Evolutionary conservation across 768 basidiomycete genomes (phyloP).

Genomic region (Nidularia pulvinata): DNA sequence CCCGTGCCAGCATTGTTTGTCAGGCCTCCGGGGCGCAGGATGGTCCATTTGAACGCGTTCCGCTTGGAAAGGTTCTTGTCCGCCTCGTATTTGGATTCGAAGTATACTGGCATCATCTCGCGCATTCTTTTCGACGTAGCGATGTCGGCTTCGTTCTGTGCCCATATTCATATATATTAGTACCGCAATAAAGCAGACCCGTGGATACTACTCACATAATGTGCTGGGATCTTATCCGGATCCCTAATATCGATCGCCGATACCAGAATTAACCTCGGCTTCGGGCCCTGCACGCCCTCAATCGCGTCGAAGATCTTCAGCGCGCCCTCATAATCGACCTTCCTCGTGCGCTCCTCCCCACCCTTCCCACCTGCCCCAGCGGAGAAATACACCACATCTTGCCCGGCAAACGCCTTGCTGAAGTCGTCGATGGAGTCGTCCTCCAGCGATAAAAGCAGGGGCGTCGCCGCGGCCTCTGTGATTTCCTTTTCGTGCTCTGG

Average conservation of each 20-base stretch:
- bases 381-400: conserved; percentile 44
- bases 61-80: conserved; percentile 47
- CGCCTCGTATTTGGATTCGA: conserved; percentile 50
- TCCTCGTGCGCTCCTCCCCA: conserved; percentile 49
- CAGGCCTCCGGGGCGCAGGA: conserved; percentile 66
- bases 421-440: conserved; percentile 44
- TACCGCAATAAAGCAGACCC: background rate
- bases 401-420: conserved; percentile 37
- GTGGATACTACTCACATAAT: conserved; percentile 39
- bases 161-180: no score
- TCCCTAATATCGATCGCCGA: conserved; percentile 60
- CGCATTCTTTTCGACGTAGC: conserved; percentile 36
- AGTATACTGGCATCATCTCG: conserved; percentile 40
- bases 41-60: conserved; percentile 62
- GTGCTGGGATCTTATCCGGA: conserved; percentile 42
- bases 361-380: conserved; percentile 61
- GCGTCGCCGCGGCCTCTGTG: conserved; percentile 34
- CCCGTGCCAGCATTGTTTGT: conserved; percentile 49
- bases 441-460: conserved; percentile 58
- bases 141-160: conserved; percentile 46
- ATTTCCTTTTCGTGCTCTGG: conserved; percentile 47
- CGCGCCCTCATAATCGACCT: conserved; percentile 63
- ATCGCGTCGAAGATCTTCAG: conserved; percentile 73
- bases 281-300: conserved; percentile 43
- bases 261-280: conserved; percentile 56